Evolutionary conservation across 768 basidiomycete species (phyloP).

Genomic region (Rhodotorula babjevae): DNA sequence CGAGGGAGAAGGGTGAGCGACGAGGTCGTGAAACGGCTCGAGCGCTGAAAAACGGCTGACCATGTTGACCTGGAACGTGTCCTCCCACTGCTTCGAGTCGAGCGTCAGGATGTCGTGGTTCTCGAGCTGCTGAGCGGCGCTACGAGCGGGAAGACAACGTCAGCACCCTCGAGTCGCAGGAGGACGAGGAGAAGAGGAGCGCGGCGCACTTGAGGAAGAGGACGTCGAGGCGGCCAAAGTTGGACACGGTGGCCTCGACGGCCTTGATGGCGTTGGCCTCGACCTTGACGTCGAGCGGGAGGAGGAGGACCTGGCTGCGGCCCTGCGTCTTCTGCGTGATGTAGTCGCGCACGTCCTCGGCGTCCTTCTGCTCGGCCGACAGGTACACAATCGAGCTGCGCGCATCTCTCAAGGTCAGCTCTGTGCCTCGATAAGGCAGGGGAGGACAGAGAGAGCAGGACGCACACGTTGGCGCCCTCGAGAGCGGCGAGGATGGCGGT

Average conservation of each 20-base stretch:
- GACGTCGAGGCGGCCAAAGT: constrained; percentile 49
- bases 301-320: constrained; percentile 46
- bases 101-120: constrained; percentile 40
- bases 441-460: neutral
- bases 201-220: constrained; percentile 41
- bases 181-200: neutral
- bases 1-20: constrained; percentile 1
- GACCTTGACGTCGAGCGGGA: constrained; percentile 50
- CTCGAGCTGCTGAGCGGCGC: constrained; percentile 35
- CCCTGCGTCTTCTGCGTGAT: constrained; percentile 51
- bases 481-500: constrained; percentile 51
- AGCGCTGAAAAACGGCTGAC: neutral
- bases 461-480: constrained; percentile 47
- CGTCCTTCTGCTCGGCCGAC: constrained; percentile 51
- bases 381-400: constrained; percentile 45
- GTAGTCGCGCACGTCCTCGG: constrained; percentile 47
- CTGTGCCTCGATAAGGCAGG: too few species aligned
- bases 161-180: neutral
- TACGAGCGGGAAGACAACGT: neutral
- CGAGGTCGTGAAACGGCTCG: constrained; percentile 13
- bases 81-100: constrained; percentile 40
- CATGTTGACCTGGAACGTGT: constrained; percentile 41
- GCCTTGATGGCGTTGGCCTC: constrained; percentile 46
- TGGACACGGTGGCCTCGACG: constrained; percentile 41
- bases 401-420: neutral